These are phyloP conservation scores for Coemansia sp. DNA, from an alignment of 192 early-diverging fungal species.

Conservation along the genomic window DNA sequence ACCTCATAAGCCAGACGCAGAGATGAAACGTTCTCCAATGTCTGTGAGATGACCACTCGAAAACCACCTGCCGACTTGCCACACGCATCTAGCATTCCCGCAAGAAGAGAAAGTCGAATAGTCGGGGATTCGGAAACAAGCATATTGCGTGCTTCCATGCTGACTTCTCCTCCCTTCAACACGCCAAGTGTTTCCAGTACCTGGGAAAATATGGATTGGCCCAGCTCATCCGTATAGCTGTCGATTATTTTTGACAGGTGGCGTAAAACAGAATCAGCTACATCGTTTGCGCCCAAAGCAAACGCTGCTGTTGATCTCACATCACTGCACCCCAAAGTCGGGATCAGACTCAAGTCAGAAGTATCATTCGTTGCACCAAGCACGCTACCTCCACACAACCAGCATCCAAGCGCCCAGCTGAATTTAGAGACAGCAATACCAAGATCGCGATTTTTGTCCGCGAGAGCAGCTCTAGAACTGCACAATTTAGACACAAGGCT, in stretches of 20 bases:
- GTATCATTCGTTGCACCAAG: not conserved
- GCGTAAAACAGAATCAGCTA: constrained; percentile 28
- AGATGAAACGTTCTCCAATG: constrained; percentile 25
- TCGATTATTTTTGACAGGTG: constrained; percentile 28
- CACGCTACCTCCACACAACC: constrained; percentile 36
- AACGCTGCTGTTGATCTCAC: not conserved
- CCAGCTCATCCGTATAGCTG: not conserved
- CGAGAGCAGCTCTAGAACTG: not conserved
- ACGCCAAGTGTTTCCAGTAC: constrained; percentile 15
- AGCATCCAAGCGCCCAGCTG: constrained; percentile 51
- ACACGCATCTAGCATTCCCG: constrained; percentile 43
- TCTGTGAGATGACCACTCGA: constrained; percentile 25
- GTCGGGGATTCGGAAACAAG: constrained; percentile 22
- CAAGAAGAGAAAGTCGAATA: constrained; percentile 33
- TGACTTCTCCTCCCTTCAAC: constrained; percentile 5
- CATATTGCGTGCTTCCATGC: constrained; percentile 21
- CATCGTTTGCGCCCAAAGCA: not conserved
- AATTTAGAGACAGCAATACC: constrained; percentile 25
- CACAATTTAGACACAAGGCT: not conserved
- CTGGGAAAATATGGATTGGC: constrained; percentile 8
- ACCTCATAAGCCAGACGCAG: constrained; percentile 48
- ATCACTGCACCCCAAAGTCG: not conserved
- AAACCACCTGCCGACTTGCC: constrained; percentile 23
- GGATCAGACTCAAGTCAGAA: too few relatives aligned
- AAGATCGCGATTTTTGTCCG: not conserved